These are phyloP conservation scores for Ophiocordyceps australis DNA, from an alignment of 2,329 filamentous ascomycete species.

Conservation along the genomic window DNA sequence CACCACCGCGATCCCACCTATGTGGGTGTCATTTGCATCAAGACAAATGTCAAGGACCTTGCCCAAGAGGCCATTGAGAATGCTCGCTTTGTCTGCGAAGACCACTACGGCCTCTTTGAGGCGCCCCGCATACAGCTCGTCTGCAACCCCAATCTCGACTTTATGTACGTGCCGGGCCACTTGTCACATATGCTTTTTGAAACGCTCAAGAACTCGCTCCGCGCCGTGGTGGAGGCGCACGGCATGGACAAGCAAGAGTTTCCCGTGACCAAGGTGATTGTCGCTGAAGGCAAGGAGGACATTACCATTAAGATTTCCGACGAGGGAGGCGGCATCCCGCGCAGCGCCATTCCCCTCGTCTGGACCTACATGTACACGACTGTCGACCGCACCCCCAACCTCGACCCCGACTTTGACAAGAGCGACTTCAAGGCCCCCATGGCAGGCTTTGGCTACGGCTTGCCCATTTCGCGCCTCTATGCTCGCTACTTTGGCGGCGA, in stretches of 20 bases:
- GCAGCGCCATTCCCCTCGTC: constrained; percentile 87
- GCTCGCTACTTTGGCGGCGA: constrained; percentile 96
- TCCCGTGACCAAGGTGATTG: constrained; percentile 90
- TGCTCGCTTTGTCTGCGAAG: constrained; percentile 95
- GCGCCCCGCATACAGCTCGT: constrained; percentile 93
- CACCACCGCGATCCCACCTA: constrained; percentile 82
- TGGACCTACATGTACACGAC: constrained; percentile 99
- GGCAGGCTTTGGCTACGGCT: constrained; percentile 95
- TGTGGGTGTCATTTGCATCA: constrained; percentile 97
- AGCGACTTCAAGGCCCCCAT: constrained; percentile 98
- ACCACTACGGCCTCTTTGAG: constrained; percentile 94
- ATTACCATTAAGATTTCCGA: constrained; percentile 98
- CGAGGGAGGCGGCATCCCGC: constrained; percentile 87
- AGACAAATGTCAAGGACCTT: constrained; percentile 88
- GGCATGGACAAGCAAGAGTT: constrained; percentile 93
- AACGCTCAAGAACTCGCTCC: constrained; percentile 93
- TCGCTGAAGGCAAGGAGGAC: constrained; percentile 93
- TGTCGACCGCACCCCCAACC: constrained; percentile 81
- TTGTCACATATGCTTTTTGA: constrained; percentile 99
- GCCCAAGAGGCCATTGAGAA: constrained; percentile 97
- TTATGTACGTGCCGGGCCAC: constrained; percentile 99
- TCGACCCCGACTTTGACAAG: constrained; percentile 97
- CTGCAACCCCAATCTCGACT: constrained; percentile 84
- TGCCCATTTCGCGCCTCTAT: constrained; percentile 87
- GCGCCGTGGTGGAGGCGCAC: constrained; percentile 89